Evolutionary conservation across 2,329 filamentous ascomycete genomes (phyloP), one percentile per base, ranked within the genome.

Genomic region (Fusarium sp.): DNA sequence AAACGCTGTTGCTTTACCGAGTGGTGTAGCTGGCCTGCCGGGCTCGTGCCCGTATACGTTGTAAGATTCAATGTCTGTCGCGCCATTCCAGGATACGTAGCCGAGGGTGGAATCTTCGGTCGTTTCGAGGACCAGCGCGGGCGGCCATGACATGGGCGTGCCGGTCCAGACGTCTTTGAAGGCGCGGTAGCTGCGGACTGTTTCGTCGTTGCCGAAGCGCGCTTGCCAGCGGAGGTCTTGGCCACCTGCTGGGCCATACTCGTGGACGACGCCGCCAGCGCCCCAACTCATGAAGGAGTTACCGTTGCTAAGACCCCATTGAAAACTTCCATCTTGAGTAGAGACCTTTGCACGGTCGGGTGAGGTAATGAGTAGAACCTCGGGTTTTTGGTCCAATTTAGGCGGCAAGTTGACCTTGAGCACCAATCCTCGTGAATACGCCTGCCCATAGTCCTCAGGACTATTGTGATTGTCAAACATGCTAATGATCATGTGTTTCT

Each of bases 381-480:
- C 53, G 1, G 69, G 69, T 16, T n/a, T 66, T 22, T 71, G 29
- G 0, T 52, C 24, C 1, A 34, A 5, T 3, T 70, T 30, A 0
- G 75, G 75, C 0, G 75, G 75, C 4, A 75, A 51, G 10, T 58
- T 40, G 1, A 76, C 11, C 22, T 62, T 56, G 0, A 77, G 11
- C 0, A 71, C 9, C 4, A 77, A 47, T 1, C 65, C 72, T 4
- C 73, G 40, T 0, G 68, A 69, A 2, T 58, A 45, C 4, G 49
- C 60, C 25, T 41, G 57, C 2, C 58, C 59, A 3, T 30, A 44
- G 2, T 70, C 68, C 13, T 72, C 68, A 0, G 64, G 44, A 3
- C 51, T 75, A 29, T 80, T 80, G 46, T 75, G 78, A 46, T 81
- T 81, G 72, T 81, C 78, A 41, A 79, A 79, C 34, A 81, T 59